Percentiles rank a stretch among this genome's conserved stretches.
Evolutionary conservation across 352 stramenopile species (phyloP).

Genomic region (Phytophthora hybrid): DNA sequence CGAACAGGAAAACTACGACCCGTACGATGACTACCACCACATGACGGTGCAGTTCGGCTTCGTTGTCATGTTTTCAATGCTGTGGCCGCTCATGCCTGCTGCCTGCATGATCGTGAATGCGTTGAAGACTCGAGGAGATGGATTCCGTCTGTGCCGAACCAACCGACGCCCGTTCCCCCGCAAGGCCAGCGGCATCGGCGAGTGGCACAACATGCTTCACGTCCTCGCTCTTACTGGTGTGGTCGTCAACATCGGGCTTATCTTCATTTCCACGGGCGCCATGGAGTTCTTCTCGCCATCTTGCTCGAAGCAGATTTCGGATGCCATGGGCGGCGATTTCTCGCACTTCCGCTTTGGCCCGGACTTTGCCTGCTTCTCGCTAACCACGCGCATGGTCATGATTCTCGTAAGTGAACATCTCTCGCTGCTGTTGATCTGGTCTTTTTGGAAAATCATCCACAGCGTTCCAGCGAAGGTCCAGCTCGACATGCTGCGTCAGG

Average conservation of each 20-base stretch:
- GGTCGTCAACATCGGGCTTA: conserved; percentile 78
- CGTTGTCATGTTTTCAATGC: conserved; percentile 89
- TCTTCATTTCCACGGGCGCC: conserved; percentile 83
- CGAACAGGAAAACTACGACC: conserved; percentile 82
- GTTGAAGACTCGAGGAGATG: conserved; percentile 82
- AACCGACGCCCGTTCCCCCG: conserved; percentile 78
- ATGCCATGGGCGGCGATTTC: conserved; percentile 67
- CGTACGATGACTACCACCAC: conserved; percentile 85
- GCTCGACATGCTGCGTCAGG: conserved; percentile 71
- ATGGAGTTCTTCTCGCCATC: conserved; percentile 74
- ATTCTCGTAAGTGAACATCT: conserved; percentile 80
- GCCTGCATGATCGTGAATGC: conserved; percentile 83
- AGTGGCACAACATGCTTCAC: conserved; percentile 79
- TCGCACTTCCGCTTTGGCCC: conserved; percentile 76
- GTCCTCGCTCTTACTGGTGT: conserved; percentile 73
- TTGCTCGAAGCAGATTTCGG: conserved; percentile 62
- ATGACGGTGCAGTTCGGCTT: conserved; percentile 87
- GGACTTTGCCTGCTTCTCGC: conserved; percentile 78
- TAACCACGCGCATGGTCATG: conserved; percentile 83
- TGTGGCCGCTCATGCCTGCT: conserved; percentile 84
- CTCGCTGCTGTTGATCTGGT: conserved; percentile 64
- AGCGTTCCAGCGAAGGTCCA: conserved; percentile 70
- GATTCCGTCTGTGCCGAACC: conserved; percentile 76
- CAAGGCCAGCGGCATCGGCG: conserved; percentile 76
- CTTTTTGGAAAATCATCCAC: conserved; percentile 72